phyloP scores from a whole-genome alignment of 2,329 filamentous ascomycete species.

The Claviceps lovelessii region DNA sequence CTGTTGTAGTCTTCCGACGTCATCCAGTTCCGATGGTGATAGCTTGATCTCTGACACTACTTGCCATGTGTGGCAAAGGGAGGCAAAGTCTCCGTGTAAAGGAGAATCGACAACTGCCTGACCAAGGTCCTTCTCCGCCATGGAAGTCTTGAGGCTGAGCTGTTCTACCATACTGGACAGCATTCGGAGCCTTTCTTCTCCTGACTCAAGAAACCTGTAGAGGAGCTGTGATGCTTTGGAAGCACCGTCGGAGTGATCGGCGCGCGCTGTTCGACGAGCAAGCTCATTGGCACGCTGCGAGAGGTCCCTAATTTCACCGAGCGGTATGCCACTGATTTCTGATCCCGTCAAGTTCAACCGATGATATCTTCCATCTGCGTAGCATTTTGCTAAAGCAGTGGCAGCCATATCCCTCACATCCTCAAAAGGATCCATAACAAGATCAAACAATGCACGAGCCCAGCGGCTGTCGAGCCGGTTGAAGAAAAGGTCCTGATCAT shows the following conservation, averaged over 20 bases:
- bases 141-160: constrained; percentile 48
- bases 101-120: constrained; percentile 51
- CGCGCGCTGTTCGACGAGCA: constrained; percentile 60
- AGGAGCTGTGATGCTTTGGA: constrained; percentile 62
- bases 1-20: constrained; percentile 29
- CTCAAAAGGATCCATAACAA: constrained; percentile 81
- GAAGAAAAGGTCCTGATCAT: constrained; percentile 27
- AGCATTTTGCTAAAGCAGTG: constrained; percentile 33
- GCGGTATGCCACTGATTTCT: constrained; percentile 7
- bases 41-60: constrained; percentile 30
- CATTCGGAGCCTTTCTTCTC: constrained; percentile 32
- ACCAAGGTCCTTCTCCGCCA: constrained; percentile 51
- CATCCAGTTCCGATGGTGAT: constrained; percentile 19
- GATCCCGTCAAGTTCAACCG: constrained; percentile 11
- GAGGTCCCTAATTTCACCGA: constrained; percentile 29
- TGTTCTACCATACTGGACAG: constrained; percentile 43
- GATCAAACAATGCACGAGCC: constrained; percentile 55
- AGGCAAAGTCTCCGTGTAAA: constrained; percentile 56
- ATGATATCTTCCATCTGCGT: constrained; percentile 25
- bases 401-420: constrained; percentile 58
- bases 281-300: constrained; percentile 38
- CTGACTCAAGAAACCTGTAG: constrained; percentile 38
- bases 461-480: constrained; percentile 33
- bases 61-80: constrained; percentile 44
- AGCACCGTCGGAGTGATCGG: constrained; percentile 84